These are phyloP conservation scores for Rhodotorula sphaerocarpa DNA, from an alignment of 768 basidiomycete genomes.

Conservation along the genomic window DNA sequence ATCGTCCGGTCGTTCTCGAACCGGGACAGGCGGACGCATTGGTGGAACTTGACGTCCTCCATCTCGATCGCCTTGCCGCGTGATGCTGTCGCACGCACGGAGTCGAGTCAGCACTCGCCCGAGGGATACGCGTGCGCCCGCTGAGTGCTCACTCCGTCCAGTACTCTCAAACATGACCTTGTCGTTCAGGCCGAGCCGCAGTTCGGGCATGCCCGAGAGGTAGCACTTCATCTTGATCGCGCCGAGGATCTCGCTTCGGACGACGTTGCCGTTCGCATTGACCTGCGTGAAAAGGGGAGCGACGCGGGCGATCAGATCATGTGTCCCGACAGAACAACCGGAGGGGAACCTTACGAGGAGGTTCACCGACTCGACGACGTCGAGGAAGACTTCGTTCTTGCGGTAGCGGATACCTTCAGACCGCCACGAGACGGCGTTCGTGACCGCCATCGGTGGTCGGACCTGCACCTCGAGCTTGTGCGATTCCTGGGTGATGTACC, in stretches of 20 bases:
- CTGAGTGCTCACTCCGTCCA: constrained; percentile 64
- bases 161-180: constrained; percentile 99
- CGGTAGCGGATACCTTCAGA: constrained; percentile 94
- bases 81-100: constrained; percentile 59
- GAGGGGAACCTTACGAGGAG: constrained; percentile 58
- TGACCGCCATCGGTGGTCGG: constrained; percentile 90
- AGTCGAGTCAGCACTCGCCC: not conserved
- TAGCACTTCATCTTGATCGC: constrained; percentile 99
- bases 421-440: constrained; percentile 96
- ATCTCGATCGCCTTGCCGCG: constrained; percentile 98
- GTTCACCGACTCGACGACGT: constrained; percentile 96
- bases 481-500: constrained; percentile 96
- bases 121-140: not conserved
- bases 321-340: too few species aligned
- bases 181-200: constrained; percentile 90
- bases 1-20: constrained; percentile 99
- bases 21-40: constrained; percentile 91
- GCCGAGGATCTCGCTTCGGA: constrained; percentile 94
- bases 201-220: constrained; percentile 97
- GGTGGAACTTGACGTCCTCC: constrained; percentile 99
- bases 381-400: constrained; percentile 98
- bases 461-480: constrained; percentile 84
- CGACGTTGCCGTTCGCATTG: constrained; percentile 92
- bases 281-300: constrained; percentile 52
- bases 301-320: not conserved